A percentile compares a stretch with the other conserved stretches of the same genome.
Evolutionary conservation across 768 basidiomycete species (phyloP).

Genomic region (Leccinum aurantiacum): DNA sequence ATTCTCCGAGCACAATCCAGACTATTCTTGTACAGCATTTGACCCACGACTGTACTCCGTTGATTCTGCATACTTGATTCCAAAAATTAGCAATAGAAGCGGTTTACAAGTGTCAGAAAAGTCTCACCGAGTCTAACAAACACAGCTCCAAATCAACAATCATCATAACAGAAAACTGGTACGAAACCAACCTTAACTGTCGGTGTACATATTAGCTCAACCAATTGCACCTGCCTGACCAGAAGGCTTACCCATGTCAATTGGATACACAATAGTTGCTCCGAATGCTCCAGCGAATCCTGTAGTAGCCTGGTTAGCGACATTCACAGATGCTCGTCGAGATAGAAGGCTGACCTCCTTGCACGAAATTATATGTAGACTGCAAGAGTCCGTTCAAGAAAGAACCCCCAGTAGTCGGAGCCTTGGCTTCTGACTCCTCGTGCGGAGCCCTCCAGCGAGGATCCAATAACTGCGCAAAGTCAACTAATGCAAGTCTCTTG

Average conservation of each 20-base stretch:
- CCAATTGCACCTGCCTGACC: background rate
- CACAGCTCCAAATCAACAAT: slow-evolving; percentile 9
- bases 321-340: background rate
- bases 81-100: slow-evolving; percentile 6
- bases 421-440: slow-evolving; percentile 44
- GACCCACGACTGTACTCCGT: slow-evolving; percentile 93
- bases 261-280: slow-evolving; percentile 97
- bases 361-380: slow-evolving; percentile 82
- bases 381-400: slow-evolving; percentile 58
- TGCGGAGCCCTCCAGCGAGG: slow-evolving; percentile 82
- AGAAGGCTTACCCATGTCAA: slow-evolving; percentile 71
- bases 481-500: slow-evolving; percentile 77
- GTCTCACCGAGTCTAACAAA: slow-evolving; percentile 56
- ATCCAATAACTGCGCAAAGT: slow-evolving; percentile 92
- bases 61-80: slow-evolving; percentile 90
- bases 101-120: background rate
- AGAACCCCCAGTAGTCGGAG: slow-evolving; percentile 35
- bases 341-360: slow-evolving; percentile 59
- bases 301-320: slow-evolving; percentile 32
- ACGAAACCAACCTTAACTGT: slow-evolving; percentile 66
- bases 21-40: slow-evolving; percentile 95
- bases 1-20: slow-evolving; percentile 93
- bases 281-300: slow-evolving; percentile 92
- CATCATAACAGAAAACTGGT: background rate
- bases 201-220: slow-evolving; percentile 11